phyloP scores from a whole-genome alignment of 2,329 filamentous ascomycete species.

The Fusarium burgessii region DNA sequence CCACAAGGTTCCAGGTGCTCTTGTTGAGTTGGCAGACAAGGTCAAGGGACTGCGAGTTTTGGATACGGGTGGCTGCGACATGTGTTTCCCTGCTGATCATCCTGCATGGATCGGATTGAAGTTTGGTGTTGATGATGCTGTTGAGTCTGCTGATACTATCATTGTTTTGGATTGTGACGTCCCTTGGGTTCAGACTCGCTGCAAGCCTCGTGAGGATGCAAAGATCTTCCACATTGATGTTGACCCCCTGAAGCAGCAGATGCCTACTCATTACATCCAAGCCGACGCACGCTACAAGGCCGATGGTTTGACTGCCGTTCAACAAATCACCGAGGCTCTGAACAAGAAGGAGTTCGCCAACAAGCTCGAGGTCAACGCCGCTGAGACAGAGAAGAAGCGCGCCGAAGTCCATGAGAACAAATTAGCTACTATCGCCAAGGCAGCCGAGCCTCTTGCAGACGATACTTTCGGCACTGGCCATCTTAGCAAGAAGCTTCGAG shows the following conservation, averaged over 20 bases:
- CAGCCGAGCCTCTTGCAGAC: slow-evolving; percentile 68
- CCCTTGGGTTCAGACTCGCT: slow-evolving; percentile 89
- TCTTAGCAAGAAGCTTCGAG: slow-evolving; percentile 49
- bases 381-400: slow-evolving; percentile 57
- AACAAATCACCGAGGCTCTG: slow-evolving; percentile 76
- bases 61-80: slow-evolving; percentile 82
- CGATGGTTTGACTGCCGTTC: slow-evolving; percentile 72
- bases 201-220: slow-evolving; percentile 64
- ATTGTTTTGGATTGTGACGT: slow-evolving; percentile 90
- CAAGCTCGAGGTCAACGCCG: slow-evolving; percentile 49
- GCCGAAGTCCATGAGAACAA: slow-evolving; percentile 68
- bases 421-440: slow-evolving; percentile 68
- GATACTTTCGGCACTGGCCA: slow-evolving; percentile 61
- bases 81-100: slow-evolving; percentile 82
- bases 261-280: slow-evolving; percentile 78
- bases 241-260: slow-evolving; percentile 76
- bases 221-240: slow-evolving; percentile 74
- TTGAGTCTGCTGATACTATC: slow-evolving; percentile 84
- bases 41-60: slow-evolving; percentile 77
- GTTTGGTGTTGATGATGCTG: slow-evolving; percentile 79
- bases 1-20: slow-evolving; percentile 67
- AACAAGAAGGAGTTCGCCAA: slow-evolving; percentile 58
- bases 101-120: slow-evolving; percentile 76
- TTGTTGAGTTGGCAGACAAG: slow-evolving; percentile 75
- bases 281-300: slow-evolving; percentile 75